Percentiles rank a stretch among this genome's conserved stretches.
Evolutionary conservation across 805 yeast species (phyloP).

Genomic region (Maudiozyma saulgeensis): DNA sequence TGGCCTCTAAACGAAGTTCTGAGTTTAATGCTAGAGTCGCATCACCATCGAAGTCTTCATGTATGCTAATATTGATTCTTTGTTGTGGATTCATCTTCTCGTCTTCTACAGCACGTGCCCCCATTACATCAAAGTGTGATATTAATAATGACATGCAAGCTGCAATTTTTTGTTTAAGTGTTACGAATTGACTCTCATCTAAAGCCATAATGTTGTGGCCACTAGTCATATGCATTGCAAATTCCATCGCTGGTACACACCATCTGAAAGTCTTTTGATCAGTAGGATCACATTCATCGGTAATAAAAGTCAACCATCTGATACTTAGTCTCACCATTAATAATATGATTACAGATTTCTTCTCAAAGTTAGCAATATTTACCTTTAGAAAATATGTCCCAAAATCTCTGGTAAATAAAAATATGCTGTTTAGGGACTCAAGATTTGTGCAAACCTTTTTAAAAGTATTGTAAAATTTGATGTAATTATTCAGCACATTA

Average conservation of each 20-base stretch:
- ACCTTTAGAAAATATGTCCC: constrained; percentile 62
- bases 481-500: constrained; percentile 52
- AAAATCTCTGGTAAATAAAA: constrained; percentile 70
- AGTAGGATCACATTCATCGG: constrained; percentile 90
- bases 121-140: constrained; percentile 97
- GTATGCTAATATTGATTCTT: constrained; percentile 27
- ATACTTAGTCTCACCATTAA: constrained; percentile 66
- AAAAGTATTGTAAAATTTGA: constrained; percentile 41
- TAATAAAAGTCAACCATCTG: constrained; percentile 87
- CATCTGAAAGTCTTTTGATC: constrained; percentile 87
- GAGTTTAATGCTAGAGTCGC: constrained; percentile 48
- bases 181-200: constrained; percentile 63
- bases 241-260: constrained; percentile 93
- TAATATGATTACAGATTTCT: constrained; percentile 60
- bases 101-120: constrained; percentile 72
- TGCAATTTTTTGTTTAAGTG: constrained; percentile 73
- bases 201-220: constrained; percentile 82
- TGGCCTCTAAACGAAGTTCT: constrained; percentile 57
- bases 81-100: constrained; percentile 33
- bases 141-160: constrained; percentile 89
- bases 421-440: constrained; percentile 66
- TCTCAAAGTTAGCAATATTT: constrained; percentile 43
- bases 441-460: constrained; percentile 57
- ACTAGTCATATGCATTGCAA: constrained; percentile 87
- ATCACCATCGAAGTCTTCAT: constrained; percentile 44